A percentile compares a stretch with the other conserved stretches of the same genome.
These are phyloP conservation scores for Lachancea fermentati DNA, from an alignment of 805 yeast species.

Conservation along the genomic window DNA sequence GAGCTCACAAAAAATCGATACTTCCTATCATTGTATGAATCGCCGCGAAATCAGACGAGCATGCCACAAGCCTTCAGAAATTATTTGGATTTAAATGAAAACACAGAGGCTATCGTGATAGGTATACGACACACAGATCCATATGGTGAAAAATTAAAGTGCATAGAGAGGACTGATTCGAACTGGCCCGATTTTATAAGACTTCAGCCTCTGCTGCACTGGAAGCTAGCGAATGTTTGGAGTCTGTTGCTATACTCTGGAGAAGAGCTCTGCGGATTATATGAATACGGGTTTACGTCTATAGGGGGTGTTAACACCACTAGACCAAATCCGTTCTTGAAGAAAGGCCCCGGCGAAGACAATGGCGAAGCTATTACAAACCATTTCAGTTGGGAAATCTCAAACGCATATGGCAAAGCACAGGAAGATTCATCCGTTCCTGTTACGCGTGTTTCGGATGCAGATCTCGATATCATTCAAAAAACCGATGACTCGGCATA, in stretches of 20 bases:
- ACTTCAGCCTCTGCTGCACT: conserved; percentile 81
- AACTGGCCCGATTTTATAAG: conserved; percentile 88
- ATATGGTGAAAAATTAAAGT: conserved; percentile 52
- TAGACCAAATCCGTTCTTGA: conserved; percentile 59
- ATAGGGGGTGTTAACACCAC: conserved; percentile 78
- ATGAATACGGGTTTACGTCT: conserved; percentile 84
- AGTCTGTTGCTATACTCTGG: conserved; percentile 55
- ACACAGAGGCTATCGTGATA: conserved; percentile 69
- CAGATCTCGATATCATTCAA: conserved; percentile 10
- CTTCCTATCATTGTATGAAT: conserved; percentile 42
- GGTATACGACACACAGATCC: conserved; percentile 92
- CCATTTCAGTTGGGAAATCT: conserved; percentile 26
- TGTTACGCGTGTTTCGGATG: conserved; percentile 9
- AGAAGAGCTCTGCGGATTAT: conserved; percentile 68
- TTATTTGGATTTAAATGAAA: conserved; percentile 48
- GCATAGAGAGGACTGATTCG: conserved; percentile 73
- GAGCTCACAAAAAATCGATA: conserved; percentile 47
- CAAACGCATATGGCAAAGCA: conserved; percentile 16
- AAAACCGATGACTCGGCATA: conserved; percentile 8
- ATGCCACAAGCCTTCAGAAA: conserved; percentile 65
- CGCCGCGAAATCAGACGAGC: conserved; percentile 29
- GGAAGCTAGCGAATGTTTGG: conserved; percentile 87
- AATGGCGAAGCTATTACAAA: conserved; percentile 1
- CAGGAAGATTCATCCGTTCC: conserved; percentile 3
- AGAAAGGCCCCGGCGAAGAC: conserved; percentile 6